Evolutionary conservation across 2,329 filamentous ascomycete genomes (phyloP), one percentile per base, ranked within the genome.

Genomic region (Ophiostoma sp.): DNA sequence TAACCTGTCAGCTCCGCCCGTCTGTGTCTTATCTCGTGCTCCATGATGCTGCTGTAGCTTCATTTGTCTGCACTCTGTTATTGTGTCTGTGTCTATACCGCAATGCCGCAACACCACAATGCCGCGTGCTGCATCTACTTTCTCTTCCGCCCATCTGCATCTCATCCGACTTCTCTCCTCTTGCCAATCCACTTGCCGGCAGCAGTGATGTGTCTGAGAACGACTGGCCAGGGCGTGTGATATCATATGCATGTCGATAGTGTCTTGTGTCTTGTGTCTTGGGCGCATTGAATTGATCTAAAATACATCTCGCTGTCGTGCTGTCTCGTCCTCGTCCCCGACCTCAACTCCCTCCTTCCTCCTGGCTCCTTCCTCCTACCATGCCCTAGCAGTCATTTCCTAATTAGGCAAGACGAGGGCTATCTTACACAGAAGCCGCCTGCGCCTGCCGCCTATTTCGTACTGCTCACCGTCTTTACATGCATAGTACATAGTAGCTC

Each of bases 391-490:
- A 23, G 33, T 15, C 62, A n/a, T 67, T 52, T 67, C 66, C 65
- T 48, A 67, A 52, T 67, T 41, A 27, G 66, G 66, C 66, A 67
- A 67, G 23, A 67, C 65, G 23, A 44, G 31, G n/a, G 62, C 33
- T 33, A 62, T 62, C 27, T 27, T 62, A 33, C 57, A 62, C 57
- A 62, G n/a, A 27, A 31, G 6, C 6, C 62, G 57, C 11, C 57
- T 35, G 23, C 36, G 36, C 36, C 36, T 39, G 2, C 36, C 3
- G 27, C 3, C 1, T 31, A 31, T 1, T 31, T 11, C 6, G 2
- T 39, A 10, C 36, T 39, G 57, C 62, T 65, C 62, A 65, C 62
- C 62, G 62, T 65, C 62, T 65, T 39, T 60, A 33, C 27, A 27
- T 41, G 3, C 8, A 41, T 41, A 11, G 8, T 31, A 31, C 27